These are phyloP conservation scores for Hylodesmum podocarpum DNA, from an alignment of 306 rosid genomes.

Conservation along the genomic window DNA sequence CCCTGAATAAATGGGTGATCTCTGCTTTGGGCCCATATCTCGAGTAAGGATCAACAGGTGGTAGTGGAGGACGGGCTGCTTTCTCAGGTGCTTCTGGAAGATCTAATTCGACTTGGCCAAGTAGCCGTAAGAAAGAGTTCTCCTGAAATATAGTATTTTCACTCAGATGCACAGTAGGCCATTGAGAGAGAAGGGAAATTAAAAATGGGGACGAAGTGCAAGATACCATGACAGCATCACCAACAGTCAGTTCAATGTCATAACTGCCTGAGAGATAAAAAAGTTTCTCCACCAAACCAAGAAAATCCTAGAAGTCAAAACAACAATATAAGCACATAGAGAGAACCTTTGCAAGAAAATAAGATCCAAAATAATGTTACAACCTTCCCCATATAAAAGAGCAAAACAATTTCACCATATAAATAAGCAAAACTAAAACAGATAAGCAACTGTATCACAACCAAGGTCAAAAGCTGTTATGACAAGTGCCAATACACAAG, in stretches of 20 bases:
- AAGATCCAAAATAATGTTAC: background rate
- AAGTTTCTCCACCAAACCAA: constrained; percentile 85
- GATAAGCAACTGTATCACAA: background rate
- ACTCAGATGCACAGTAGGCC: constrained; percentile 25
- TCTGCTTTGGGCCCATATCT: constrained; percentile 90
- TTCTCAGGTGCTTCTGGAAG: constrained; percentile 97
- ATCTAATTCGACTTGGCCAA: constrained; percentile 82
- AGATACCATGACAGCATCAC: constrained; percentile 92
- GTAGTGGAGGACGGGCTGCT: constrained; percentile 79
- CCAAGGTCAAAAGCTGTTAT: background rate
- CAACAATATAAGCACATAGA: constrained; percentile 24
- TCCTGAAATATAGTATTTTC: constrained; percentile 55
- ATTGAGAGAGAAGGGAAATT: background rate
- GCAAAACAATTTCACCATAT: background rate
- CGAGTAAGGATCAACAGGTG: constrained; percentile 65
- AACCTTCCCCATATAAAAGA: background rate
- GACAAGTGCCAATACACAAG: background rate
- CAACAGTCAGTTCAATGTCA: constrained; percentile 85
- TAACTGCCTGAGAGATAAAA: constrained; percentile 88
- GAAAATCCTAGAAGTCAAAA: constrained; percentile 23
- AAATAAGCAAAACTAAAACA: background rate
- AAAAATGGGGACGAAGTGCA: background rate
- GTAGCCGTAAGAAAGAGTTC: constrained; percentile 73
- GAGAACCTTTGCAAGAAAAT: constrained; percentile 5
- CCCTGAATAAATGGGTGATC: constrained; percentile 79